Percentiles rank a stretch among this genome's conserved stretches.
Conservation (phyloP, 2,329 filamentous ascomycete species). For the Domatiomyces globalis region DNA sequence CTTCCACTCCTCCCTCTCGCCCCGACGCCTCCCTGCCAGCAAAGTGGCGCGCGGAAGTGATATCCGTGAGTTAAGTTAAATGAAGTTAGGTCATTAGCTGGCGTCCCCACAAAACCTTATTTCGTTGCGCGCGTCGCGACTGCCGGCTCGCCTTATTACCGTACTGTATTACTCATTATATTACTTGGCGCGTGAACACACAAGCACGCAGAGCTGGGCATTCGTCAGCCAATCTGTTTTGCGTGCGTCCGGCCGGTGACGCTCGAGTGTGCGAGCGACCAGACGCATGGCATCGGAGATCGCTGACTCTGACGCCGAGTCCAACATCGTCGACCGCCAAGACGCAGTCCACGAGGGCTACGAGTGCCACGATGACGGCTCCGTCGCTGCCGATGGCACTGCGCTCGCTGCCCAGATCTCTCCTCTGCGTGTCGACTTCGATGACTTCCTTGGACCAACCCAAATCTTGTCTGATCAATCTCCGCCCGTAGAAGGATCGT, state of each 20-base stretch:
- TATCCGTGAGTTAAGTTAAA: background rate
- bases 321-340: constrained; percentile 10
- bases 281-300: constrained; percentile 13
- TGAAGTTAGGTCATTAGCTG: too few species aligned
- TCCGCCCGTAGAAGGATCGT: background rate
- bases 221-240: background rate
- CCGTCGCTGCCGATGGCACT: background rate
- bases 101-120: background rate
- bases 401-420: constrained; percentile 2
- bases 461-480: constrained; percentile 11
- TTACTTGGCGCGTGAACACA: too few species aligned
- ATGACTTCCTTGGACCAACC: constrained; percentile 12
- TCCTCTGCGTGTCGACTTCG: constrained; percentile 10
- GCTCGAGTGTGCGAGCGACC: background rate
- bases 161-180: too few species aligned
- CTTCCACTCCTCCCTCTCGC: too few species aligned
- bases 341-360: background rate
- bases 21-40: too few species aligned
- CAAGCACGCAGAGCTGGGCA: background rate
- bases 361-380: background rate
- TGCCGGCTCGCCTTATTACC: too few species aligned
- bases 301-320: constrained; percentile 17
- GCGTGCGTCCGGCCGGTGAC: background rate
- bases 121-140: background rate
- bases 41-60: background rate